Evolutionary conservation across 2,329 filamentous ascomycete species (phyloP).

Genomic region (Fusarium humuli): DNA sequence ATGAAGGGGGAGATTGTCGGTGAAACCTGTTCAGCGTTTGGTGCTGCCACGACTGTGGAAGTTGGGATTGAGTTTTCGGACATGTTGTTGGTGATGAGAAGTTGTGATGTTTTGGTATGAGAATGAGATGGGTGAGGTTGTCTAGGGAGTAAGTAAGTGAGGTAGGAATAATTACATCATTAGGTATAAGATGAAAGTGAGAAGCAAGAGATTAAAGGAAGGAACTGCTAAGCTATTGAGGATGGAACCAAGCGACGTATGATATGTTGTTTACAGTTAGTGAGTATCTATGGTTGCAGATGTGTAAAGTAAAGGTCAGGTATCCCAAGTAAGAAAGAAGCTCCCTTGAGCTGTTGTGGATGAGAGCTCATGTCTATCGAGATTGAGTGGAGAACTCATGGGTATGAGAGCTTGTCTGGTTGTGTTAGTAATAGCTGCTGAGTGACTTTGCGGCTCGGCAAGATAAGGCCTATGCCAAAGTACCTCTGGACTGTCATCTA

Average conservation of each 20-base stretch:
- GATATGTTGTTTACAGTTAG: neutral
- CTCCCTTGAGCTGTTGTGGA: conserved; percentile 26
- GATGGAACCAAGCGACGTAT: neutral
- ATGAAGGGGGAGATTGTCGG: conserved; percentile 36
- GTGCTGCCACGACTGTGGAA: conserved; percentile 24
- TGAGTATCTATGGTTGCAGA: neutral
- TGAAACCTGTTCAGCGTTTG: conserved; percentile 19
- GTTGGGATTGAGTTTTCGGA: conserved; percentile 26
- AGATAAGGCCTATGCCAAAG: fast-evolving
- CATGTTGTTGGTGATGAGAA: conserved; percentile 24
- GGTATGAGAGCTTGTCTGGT: conserved; percentile 13
- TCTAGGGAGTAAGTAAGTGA: neutral
- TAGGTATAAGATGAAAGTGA: neutral
- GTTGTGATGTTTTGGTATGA: conserved; percentile 3
- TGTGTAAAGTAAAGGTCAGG: neutral
- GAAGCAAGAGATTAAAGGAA: neutral
- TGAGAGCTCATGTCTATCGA: conserved; percentile 24
- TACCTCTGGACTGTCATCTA: conserved; percentile 13
- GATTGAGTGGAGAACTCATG: conserved; percentile 26
- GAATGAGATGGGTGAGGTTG: conserved; percentile 11
- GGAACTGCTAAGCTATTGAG: neutral
- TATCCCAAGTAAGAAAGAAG: conserved; percentile 3
- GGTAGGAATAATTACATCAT: conserved; percentile 35
- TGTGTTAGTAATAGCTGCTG: conserved; percentile 6
- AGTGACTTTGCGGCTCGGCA: neutral